phyloP scores from a whole-genome alignment of 441 rosid genomes.

The Erodium texanum region DNA sequence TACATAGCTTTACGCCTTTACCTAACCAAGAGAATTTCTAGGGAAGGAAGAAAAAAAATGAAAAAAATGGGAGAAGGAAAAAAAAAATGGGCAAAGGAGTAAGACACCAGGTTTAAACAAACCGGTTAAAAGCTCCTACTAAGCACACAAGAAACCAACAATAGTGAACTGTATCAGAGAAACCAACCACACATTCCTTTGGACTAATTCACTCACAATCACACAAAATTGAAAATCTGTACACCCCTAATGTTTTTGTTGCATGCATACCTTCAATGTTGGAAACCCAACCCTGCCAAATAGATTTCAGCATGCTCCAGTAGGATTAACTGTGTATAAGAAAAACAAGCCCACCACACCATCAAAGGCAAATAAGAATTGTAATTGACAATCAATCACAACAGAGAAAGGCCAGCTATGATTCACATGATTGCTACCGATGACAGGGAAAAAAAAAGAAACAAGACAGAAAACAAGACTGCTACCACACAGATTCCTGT shows the following conservation, averaged over 20 bases:
- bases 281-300: conserved; percentile 33
- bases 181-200: conserved; percentile 14
- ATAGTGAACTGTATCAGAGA: conserved; percentile 8
- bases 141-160: not conserved
- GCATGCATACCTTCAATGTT: conserved; percentile 38
- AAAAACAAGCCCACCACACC: conserved; percentile 41
- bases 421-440: conserved; percentile 12
- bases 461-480: not conserved
- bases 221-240: conserved; percentile 18
- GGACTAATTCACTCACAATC: conserved; percentile 16
- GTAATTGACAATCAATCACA: conserved; percentile 23
- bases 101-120: conserved; percentile 28
- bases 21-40: conserved; percentile 32
- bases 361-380: conserved; percentile 27
- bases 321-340: conserved; percentile 33
- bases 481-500: not conserved
- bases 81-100: conserved; percentile 19
- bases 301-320: conserved; percentile 40
- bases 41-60: conserved; percentile 20
- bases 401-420: conserved; percentile 14
- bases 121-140: conserved; percentile 10
- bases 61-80: not conserved
- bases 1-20: conserved; percentile 47
- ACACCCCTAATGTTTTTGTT: conserved; percentile 17
- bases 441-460: conserved; percentile 9